Percentiles rank a stretch among this genome's conserved stretches.
phyloP scores from a whole-genome alignment of 2,329 filamentous ascomycete genomes.

The Colletotrichum sp. region DNA sequence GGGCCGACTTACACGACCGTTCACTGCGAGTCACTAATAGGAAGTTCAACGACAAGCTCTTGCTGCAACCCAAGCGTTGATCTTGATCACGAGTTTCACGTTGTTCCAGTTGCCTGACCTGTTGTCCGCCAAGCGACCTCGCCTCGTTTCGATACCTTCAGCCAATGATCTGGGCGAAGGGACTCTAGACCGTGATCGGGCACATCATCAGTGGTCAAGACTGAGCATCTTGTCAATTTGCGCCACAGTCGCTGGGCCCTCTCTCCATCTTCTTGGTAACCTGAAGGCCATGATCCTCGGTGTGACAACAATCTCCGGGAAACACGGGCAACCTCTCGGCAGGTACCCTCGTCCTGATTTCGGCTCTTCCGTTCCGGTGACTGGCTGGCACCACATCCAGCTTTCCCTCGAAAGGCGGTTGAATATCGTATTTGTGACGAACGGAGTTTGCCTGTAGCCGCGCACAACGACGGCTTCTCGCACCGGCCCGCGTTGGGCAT shows the following conservation, averaged over 20 bases:
- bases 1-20: neutral
- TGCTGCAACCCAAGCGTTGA: neutral
- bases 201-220: neutral
- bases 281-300: neutral
- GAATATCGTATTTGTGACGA: neutral
- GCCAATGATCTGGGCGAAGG: neutral
- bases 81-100: neutral
- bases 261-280: neutral
- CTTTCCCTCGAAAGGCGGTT: neutral
- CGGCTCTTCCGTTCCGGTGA: neutral
- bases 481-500: conserved; percentile 6
- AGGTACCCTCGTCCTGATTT: conserved; percentile 1
- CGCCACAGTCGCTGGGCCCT: neutral
- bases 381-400: neutral
- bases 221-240: neutral
- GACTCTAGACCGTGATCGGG: neutral
- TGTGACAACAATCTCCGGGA: neutral
- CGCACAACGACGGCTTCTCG: conserved; percentile 2
- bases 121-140: neutral
- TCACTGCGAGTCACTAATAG: neutral
- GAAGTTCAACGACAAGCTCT: neutral
- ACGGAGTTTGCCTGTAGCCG: neutral
- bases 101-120: neutral
- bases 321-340: neutral
- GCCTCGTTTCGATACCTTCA: neutral